Evolutionary conservation across 2,329 filamentous ascomycete species (phyloP).

Genomic region (Orbilia javanica): DNA sequence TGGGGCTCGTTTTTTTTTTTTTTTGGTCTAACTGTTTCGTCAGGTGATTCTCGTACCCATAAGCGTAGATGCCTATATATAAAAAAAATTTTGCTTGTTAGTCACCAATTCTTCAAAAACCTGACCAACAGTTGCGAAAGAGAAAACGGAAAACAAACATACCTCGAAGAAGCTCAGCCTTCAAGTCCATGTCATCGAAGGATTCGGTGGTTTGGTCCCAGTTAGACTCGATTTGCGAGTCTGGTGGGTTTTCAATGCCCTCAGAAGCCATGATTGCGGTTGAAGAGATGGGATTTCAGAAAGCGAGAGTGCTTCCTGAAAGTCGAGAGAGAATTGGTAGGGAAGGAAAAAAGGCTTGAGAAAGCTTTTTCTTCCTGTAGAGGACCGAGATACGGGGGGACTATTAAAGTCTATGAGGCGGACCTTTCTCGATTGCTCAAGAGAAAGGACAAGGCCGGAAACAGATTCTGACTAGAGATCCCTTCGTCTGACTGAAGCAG

Average conservation of each 20-base stretch:
- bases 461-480: conserved; percentile 55
- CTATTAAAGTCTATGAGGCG: conserved; percentile 42
- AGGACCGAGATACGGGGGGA: conserved; percentile 21
- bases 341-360: conserved; percentile 8
- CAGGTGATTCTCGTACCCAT: conserved; percentile 68
- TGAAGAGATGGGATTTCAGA: conserved; percentile 31
- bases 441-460: conserved; percentile 57
- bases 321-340: not conserved
- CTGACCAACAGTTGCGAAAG: not conserved
- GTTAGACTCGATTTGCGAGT: conserved; percentile 99
- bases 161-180: conserved; percentile 95
- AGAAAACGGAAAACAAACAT: no score
- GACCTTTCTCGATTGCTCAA: conserved; percentile 58
- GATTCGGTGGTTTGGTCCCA: conserved; percentile 99
- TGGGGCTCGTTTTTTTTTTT: not conserved
- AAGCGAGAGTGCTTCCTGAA: conserved; percentile 52
- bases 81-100: conserved; percentile 6
- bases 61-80: conserved; percentile 87
- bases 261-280: conserved; percentile 56
- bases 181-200: conserved; percentile 98
- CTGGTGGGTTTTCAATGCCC: conserved; percentile 10
- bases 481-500: conserved; percentile 53
- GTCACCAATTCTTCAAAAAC: not conserved
- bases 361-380: conserved; percentile 25
- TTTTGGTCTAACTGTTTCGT: conserved; percentile 10